Percentiles rank a stretch among this genome's conserved stretches.
These are phyloP conservation scores for Tausonia pullulans DNA, from an alignment of 1,284 basidiomycete genomes.

Conservation along the genomic window DNA sequence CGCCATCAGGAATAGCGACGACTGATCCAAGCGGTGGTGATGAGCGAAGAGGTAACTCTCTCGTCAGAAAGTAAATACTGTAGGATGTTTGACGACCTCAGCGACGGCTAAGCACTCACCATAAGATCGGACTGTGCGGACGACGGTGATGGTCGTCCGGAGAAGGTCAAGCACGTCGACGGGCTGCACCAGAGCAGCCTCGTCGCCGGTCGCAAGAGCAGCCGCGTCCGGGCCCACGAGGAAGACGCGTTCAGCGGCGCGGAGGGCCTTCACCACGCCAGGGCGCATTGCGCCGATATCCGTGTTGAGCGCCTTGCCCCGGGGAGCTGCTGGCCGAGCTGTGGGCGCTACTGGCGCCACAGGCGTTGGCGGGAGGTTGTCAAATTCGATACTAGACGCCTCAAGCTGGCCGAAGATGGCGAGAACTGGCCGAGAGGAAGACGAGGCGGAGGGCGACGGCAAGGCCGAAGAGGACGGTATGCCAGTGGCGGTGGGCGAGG, in stretches of 20 bases:
- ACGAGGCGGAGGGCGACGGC: constrained; percentile 29
- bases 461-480: constrained; percentile 9
- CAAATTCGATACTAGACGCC: constrained; percentile 16
- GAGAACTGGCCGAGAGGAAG: constrained; percentile 33
- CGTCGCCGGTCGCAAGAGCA: constrained; percentile 35
- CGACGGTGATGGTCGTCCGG: constrained; percentile 1
- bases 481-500: constrained; percentile 4
- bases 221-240: too few relatives aligned
- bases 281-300: constrained; percentile 60
- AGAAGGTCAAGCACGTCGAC: constrained; percentile 21
- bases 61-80: not conserved
- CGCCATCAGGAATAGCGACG: constrained; percentile 24
- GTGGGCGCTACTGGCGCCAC: constrained; percentile 36
- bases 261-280: constrained; percentile 56
- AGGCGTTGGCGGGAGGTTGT: constrained; percentile 58
- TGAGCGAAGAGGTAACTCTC: not conserved
- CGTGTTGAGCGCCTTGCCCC: constrained; percentile 46
- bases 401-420: constrained; percentile 22
- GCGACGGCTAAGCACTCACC: not conserved
- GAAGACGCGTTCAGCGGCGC: constrained; percentile 47
- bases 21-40: not conserved
- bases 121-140: constrained; percentile 7
- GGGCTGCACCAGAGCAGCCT: constrained; percentile 2
- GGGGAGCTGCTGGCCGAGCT: constrained; percentile 31
- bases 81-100: not conserved